Percentiles rank a stretch among this genome's conserved stretches.
Conservation (phyloP, 2,329 filamentous ascomycete species). For the Hortaea werneckii region DNA sequence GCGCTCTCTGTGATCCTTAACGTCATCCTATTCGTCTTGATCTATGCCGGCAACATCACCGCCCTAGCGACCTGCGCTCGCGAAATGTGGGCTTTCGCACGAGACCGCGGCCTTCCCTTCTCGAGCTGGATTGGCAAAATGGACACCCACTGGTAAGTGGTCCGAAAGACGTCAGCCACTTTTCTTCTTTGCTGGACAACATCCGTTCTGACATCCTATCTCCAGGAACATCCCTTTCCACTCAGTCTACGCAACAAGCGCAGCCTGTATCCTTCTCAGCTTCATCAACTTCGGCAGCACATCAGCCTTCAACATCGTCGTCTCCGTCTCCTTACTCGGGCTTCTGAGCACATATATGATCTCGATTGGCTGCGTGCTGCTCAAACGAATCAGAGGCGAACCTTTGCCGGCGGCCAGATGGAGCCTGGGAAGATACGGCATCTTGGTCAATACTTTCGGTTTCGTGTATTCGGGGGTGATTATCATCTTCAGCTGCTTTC, state of each 20-base stretch:
- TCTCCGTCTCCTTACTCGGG: constrained; percentile 22
- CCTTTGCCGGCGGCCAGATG: constrained; percentile 13
- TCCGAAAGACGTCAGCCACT: too few species aligned
- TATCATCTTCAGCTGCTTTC: constrained; percentile 23
- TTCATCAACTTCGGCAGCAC: constrained; percentile 26
- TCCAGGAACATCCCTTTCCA: constrained; percentile 19
- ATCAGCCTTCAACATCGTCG: constrained; percentile 23
- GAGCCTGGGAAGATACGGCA: constrained; percentile 12
- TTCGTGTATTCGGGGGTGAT: constrained; percentile 19
- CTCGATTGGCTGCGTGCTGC: constrained; percentile 22
- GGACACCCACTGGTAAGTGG: neutral
- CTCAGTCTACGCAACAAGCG: constrained; percentile 20
- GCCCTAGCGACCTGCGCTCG: constrained; percentile 10
- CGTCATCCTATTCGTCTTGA: constrained; percentile 11
- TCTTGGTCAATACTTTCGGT: constrained; percentile 14
- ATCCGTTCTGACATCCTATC: neutral
- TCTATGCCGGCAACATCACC: constrained; percentile 13
- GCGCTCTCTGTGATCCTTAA: constrained; percentile 12
- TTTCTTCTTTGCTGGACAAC: neutral
- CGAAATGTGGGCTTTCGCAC: constrained; percentile 11
- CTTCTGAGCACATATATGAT: constrained; percentile 26
- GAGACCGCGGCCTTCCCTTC: constrained; percentile 15
- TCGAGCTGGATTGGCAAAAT: constrained; percentile 20
- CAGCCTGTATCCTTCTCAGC: constrained; percentile 19
- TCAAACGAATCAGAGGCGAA: constrained; percentile 9